Conservation (phyloP, 352 stramenopile species). For the Phytophthora kernoviae region DNA sequence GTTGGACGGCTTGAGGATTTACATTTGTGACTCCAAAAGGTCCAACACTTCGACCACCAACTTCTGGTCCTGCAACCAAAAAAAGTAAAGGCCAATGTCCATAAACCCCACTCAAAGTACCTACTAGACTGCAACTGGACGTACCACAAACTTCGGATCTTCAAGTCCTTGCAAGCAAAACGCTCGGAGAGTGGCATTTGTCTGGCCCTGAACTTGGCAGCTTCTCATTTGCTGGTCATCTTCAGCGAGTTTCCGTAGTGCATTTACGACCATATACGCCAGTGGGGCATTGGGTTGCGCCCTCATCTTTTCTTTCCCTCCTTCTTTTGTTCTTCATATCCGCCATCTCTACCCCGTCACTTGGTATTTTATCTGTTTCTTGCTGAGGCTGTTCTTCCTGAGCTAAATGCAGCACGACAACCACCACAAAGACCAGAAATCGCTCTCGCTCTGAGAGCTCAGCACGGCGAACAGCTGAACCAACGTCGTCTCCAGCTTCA, state of each 20-base stretch:
- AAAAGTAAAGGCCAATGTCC: not conserved
- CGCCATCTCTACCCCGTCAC: constrained; percentile 5
- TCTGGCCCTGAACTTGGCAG: constrained; percentile 20
- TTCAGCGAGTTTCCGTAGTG: constrained; percentile 45
- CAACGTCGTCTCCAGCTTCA: constrained; percentile 53
- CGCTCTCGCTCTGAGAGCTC: not conserved
- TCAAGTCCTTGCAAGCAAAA: constrained; percentile 41
- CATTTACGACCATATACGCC: constrained; percentile 61
- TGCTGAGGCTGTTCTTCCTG: constrained; percentile 10
- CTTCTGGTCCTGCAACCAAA: constrained; percentile 46
- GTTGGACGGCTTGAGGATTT: constrained; percentile 12
- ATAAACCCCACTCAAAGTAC: not conserved
- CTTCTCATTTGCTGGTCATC: constrained; percentile 2
- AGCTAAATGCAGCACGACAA: constrained; percentile 46
- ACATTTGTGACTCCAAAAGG: constrained; percentile 43
- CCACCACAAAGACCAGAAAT: constrained; percentile 43
- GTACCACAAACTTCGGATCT: constrained; percentile 22
- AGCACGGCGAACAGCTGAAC: constrained; percentile 32
- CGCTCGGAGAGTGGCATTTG: constrained; percentile 24
- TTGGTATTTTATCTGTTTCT: not conserved
- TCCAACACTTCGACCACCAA: constrained; percentile 65
- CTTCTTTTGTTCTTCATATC: constrained; percentile 28
- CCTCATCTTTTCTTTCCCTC: constrained; percentile 35
- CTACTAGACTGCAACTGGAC: not conserved
- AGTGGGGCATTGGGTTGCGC: constrained; percentile 57